Evolutionary conservation across 768 basidiomycete species (phyloP).

Genomic region (Galerina marginata): DNA sequence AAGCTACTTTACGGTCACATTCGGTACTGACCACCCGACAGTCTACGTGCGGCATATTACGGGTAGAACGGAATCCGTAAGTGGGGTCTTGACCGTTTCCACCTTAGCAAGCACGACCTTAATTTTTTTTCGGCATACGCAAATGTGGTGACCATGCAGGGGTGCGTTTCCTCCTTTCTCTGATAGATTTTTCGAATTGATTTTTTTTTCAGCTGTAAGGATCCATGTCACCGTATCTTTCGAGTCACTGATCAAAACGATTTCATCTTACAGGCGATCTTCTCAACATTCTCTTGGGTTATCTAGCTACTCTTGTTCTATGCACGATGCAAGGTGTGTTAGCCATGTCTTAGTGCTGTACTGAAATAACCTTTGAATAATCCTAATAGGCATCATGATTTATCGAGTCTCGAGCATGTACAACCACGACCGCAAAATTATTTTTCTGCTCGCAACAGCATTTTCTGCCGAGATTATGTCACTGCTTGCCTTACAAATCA

Average conservation of each 20-base stretch:
- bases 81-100: neutral
- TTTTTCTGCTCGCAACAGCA: neutral
- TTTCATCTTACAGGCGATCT: neutral
- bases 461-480: constrained; percentile 5
- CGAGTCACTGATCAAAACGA: neutral
- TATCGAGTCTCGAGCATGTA: constrained; percentile 19
- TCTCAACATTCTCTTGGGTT: neutral
- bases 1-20: neutral
- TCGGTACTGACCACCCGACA: neutral
- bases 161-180: neutral
- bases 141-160: no score
- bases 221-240: neutral
- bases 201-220: neutral
- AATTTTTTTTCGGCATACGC: no score
- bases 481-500: constrained; percentile 2
- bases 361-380: neutral
- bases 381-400: constrained; percentile 10
- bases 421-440: constrained; percentile 10
- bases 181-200: neutral
- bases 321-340: constrained; percentile 5
- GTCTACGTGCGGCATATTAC: neutral
- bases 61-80: neutral
- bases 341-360: neutral
- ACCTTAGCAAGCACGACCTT: no score
- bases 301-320: neutral